phyloP scores from a whole-genome alignment of 2,329 filamentous ascomycete genomes.

The Fusarium bactridioides region DNA sequence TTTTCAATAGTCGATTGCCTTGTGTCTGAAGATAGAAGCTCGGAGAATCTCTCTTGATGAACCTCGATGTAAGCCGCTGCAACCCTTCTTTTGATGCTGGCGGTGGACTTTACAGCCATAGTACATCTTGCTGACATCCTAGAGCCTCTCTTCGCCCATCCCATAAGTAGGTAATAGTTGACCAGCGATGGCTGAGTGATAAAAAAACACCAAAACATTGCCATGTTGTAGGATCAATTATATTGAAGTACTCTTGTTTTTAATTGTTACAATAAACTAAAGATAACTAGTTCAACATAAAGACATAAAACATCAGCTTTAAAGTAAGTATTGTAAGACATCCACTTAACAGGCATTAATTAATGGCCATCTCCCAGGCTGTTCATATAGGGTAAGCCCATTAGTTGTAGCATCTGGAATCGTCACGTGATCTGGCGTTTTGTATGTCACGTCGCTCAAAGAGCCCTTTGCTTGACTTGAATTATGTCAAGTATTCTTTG shows the following conservation, averaged over 20 bases:
- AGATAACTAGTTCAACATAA: background rate
- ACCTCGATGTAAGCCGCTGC: background rate
- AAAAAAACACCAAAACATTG: background rate
- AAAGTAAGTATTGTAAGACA: background rate
- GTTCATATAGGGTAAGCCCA: conserved; percentile 15
- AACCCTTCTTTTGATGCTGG: background rate
- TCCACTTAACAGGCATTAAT: background rate
- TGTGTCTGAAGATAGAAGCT: background rate
- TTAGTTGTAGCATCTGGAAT: background rate
- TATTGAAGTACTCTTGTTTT: background rate
- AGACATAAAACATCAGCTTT: background rate
- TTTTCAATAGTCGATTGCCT: background rate
- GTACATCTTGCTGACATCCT: too few relatives aligned
- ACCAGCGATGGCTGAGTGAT: too few relatives aligned
- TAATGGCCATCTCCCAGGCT: background rate
- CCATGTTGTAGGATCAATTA: background rate
- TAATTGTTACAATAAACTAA: too few relatives aligned
- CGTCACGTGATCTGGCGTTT: conserved; percentile 42
- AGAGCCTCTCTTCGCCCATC: background rate
- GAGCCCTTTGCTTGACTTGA: background rate
- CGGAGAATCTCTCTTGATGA: background rate
- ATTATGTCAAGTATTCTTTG: conserved; percentile 2
- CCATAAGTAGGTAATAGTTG: conserved; percentile 49
- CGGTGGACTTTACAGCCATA: background rate
- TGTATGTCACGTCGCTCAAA: conserved; percentile 29